A percentile compares a stretch with the other conserved stretches of the same genome.
phyloP scores from a whole-genome alignment of 805 yeast species.

The Kodamaea sagamina region DNA sequence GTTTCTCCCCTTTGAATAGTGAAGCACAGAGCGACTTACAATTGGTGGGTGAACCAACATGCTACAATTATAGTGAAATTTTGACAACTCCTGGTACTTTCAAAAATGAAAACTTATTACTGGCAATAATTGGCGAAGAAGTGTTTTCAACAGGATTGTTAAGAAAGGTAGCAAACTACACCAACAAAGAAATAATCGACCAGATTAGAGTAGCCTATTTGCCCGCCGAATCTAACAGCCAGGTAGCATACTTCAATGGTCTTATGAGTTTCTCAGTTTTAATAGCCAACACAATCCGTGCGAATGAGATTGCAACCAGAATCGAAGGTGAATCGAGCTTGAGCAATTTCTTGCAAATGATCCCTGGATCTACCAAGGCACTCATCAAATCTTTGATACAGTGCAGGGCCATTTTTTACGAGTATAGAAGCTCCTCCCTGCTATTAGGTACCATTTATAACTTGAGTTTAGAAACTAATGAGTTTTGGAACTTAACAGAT shows the following conservation, averaged over 20 bases:
- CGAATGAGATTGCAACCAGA: slow-evolving; percentile 62
- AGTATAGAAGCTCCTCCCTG: slow-evolving; percentile 13
- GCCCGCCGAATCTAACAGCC: not conserved
- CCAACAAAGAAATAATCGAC: slow-evolving; percentile 2
- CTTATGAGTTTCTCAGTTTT: slow-evolving; percentile 15
- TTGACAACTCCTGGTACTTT: not conserved
- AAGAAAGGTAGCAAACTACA: not conserved
- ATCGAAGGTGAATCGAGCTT: slow-evolving; percentile 37
- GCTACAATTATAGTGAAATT: not conserved
- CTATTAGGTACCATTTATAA: slow-evolving; percentile 14
- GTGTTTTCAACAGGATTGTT: not conserved
- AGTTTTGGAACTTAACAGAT: slow-evolving; percentile 27
- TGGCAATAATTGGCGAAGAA: slow-evolving; percentile 20
- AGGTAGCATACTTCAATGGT: slow-evolving; percentile 3
- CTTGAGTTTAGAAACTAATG: slow-evolving; percentile 20
- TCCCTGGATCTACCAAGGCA: slow-evolving; percentile 31
- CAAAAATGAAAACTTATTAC: not conserved
- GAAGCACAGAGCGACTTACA: not conserved
- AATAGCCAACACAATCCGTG: slow-evolving; percentile 53
- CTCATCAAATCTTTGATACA: slow-evolving; percentile 48
- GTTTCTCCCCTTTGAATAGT: slow-evolving; percentile 12
- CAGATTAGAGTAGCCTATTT: not conserved
- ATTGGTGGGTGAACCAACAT: not conserved
- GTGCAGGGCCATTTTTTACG: slow-evolving; percentile 28
- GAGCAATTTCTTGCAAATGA: slow-evolving; percentile 24